A percentile compares a stretch with the other conserved stretches of the same genome.
Conservation (phyloP, 2,329 filamentous ascomycete species). For the Exophiala dermatitidis region DNA sequence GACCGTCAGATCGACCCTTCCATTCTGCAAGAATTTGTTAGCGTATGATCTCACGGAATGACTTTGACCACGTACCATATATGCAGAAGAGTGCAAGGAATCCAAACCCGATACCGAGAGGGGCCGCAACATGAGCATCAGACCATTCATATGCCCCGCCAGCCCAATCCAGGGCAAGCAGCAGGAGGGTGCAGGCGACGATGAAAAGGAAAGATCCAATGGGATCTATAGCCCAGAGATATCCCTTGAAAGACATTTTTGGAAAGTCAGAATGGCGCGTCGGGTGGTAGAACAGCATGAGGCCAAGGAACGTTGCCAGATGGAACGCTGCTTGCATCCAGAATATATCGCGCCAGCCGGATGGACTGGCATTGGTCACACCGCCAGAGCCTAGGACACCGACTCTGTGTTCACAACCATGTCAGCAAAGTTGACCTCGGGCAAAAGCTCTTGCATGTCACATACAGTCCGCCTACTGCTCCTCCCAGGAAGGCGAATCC, state of each 20-base stretch:
- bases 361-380: conserved; percentile 42
- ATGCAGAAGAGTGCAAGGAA: conserved; percentile 37
- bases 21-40: conserved; percentile 40
- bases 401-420: conserved; percentile 32
- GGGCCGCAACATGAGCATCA: conserved; percentile 34
- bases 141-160: conserved; percentile 39
- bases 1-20: conserved; percentile 49
- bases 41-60: neutral
- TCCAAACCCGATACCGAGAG: conserved; percentile 38
- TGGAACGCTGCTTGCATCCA: conserved; percentile 54
- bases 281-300: conserved; percentile 45
- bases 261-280: conserved; percentile 35
- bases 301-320: conserved; percentile 41
- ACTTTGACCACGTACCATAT: conserved; percentile 28
- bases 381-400: conserved; percentile 47
- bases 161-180: conserved; percentile 44
- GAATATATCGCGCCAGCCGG: conserved; percentile 52
- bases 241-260: conserved; percentile 36
- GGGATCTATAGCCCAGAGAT: conserved; percentile 45
- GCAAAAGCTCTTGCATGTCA: conserved; percentile 11
- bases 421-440: neutral
- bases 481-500: conserved; percentile 48
- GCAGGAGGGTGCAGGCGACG: conserved; percentile 38
- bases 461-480: conserved; percentile 47
- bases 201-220: conserved; percentile 44